Conservation (phyloP, 768 basidiomycete genomes). For the Lentinula detonsa region DNA sequence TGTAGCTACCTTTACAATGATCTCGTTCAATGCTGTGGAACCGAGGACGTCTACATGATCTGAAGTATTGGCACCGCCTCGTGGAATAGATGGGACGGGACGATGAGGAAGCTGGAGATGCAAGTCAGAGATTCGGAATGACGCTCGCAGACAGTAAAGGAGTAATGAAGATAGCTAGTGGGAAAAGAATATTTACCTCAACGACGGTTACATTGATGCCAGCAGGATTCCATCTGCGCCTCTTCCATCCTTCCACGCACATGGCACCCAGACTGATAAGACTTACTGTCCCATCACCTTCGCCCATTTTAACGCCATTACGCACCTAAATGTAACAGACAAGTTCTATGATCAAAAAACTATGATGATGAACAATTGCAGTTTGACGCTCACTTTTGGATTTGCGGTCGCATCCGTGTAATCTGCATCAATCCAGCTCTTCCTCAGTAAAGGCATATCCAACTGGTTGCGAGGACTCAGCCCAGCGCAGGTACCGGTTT, state of each 20-base stretch:
- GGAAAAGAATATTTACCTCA: constrained; percentile 47
- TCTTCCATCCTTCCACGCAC: constrained; percentile 95
- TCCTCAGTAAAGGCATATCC: constrained; percentile 48
- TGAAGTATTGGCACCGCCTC: constrained; percentile 89
- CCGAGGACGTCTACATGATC: constrained; percentile 88
- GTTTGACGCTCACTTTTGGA: constrained; percentile 44
- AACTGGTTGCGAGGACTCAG: constrained; percentile 34
- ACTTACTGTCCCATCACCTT: constrained; percentile 93
- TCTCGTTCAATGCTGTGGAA: constrained; percentile 77
- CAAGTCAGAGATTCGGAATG: neutral
- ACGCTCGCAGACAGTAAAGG: no score
- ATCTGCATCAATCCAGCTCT: constrained; percentile 82
- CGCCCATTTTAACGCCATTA: constrained; percentile 88
- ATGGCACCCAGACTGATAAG: constrained; percentile 86
- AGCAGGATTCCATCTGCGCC: constrained; percentile 85
- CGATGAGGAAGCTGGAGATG: constrained; percentile 64
- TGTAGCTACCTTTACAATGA: constrained; percentile 86
- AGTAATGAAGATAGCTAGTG: no score
- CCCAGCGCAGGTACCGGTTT: neutral
- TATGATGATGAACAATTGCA: neutral
- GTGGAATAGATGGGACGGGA: constrained; percentile 64
- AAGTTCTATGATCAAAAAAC: neutral
- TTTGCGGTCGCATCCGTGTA: constrained; percentile 57
- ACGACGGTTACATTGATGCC: constrained; percentile 83
- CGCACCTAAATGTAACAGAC: constrained; percentile 35